Evolutionary conservation across 306 rosid genomes (phyloP).

Genomic region (Cucumis hystrix): DNA sequence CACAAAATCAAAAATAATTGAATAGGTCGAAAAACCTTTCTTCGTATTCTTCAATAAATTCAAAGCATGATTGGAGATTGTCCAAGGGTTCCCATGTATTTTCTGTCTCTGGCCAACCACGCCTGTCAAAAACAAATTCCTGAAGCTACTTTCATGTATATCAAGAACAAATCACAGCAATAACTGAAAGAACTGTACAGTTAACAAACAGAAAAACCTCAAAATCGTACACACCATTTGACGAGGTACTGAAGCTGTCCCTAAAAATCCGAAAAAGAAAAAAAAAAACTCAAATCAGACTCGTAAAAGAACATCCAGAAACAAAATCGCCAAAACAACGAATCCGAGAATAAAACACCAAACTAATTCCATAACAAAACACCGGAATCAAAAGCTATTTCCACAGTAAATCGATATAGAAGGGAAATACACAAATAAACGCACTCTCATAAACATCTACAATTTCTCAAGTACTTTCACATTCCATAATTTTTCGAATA

Average conservation of each 20-base stretch:
- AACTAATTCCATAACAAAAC: neutral
- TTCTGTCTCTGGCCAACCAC: constrained; percentile 83
- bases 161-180: neutral
- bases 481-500: neutral
- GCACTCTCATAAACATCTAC: neutral
- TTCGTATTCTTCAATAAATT: constrained; percentile 67
- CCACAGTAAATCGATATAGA: neutral
- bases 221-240: constrained; percentile 55
- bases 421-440: neutral
- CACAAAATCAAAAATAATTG: neutral
- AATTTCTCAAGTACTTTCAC: neutral
- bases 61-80: constrained; percentile 71
- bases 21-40: constrained; percentile 30
- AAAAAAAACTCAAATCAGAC: constrained; percentile 7
- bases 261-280: constrained; percentile 14
- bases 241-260: constrained; percentile 78
- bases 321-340: neutral
- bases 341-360: neutral
- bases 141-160: neutral
- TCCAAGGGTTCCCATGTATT: constrained; percentile 92
- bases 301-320: neutral
- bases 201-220: neutral
- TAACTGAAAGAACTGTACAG: neutral
- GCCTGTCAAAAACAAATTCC: constrained; percentile 26
- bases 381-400: neutral